phyloP scores from a whole-genome alignment of 805 yeast genomes.

The Cyberlindnera maritima region DNA sequence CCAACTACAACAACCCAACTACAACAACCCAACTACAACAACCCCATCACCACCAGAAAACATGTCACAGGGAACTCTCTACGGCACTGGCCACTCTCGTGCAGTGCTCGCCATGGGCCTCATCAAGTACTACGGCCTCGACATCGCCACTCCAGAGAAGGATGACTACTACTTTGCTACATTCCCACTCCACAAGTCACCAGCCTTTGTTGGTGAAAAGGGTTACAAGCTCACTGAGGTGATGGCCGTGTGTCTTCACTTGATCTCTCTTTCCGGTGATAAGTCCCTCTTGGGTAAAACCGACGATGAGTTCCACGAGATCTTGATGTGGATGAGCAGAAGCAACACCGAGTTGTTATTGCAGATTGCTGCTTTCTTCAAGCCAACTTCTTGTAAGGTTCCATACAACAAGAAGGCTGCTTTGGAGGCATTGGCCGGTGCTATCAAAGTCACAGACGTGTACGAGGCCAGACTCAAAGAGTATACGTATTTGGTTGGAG shows the following conservation, averaged over 20 bases:
- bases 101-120: slow-evolving; percentile 42
- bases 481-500: slow-evolving; percentile 68
- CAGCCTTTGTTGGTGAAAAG: slow-evolving; percentile 50
- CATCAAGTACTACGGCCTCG: slow-evolving; percentile 56
- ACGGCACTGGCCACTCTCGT: slow-evolving; percentile 40
- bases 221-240: slow-evolving; percentile 24
- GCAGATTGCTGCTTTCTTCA: slow-evolving; percentile 45
- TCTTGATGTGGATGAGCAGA: slow-evolving; percentile 75
- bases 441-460: slow-evolving; percentile 42
- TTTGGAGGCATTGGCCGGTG: background rate
- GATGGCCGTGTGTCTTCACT: slow-evolving; percentile 17
- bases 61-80: slow-evolving; percentile 70
- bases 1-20: too few species aligned
- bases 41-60: slow-evolving; percentile 3
- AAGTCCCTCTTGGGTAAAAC: slow-evolving; percentile 57
- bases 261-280: slow-evolving; percentile 27
- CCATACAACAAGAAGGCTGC: background rate
- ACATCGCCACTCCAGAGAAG: slow-evolving; percentile 43
- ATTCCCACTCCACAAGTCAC: slow-evolving; percentile 64
- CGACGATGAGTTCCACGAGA: slow-evolving; percentile 51
- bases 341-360: slow-evolving; percentile 63
- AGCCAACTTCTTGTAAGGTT: slow-evolving; percentile 46
- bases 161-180: slow-evolving; percentile 39
- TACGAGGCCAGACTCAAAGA: slow-evolving; percentile 55
- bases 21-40: background rate